Base-by-base conservation (phyloP, 1,139 yeast genomes). In the Zygoascus hellenicus region DNA sequence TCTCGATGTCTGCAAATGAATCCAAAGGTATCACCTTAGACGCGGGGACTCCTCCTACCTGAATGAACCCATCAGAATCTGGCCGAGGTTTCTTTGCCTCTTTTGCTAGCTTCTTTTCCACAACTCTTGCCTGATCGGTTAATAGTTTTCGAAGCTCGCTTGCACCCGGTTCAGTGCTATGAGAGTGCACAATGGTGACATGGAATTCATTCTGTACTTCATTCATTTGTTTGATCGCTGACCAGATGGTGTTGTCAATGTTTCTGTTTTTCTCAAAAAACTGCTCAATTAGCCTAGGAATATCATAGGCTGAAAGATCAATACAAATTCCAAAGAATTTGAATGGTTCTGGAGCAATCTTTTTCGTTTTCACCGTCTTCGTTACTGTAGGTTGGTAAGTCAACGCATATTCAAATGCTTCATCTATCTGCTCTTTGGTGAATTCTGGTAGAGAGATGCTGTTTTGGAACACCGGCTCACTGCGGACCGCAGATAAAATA, bases 171-270 rank as follows among this genome's bases (percentile, higher is more conserved):
- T 36, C 41, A 16, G 37, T 9, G 3, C 29, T 28, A 4, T 10
- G 17, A 14, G 61, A 54, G 61, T 92, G 97, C 0, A 80, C 77
- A 39, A 90, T 63, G 0, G 98, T 92, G 1, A 90, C 78, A 61
- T 92, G 98, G 58, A 88, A 84, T 35, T 71, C 74, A 0, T 60
- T 47, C 56, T 83, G 89, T 0, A 83, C 63, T 34, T 81, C 66
- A 2, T 66, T 56, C 0, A 50, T 54, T 0, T 59, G 45, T 38
- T 70, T 62, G 31, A 83, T 44, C 53, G 58, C 16, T 1, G 52
- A 31, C 60, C 63, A 65, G 38, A 60, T 53, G 1, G 53, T 29
- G 17, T 48, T 32, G 36, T 54, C 58, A 4, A 52, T 50, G 2
- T 50, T 50, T 0, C 58, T 50, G 29, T 54, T 53, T 2, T 35